Evolutionary conservation across 805 yeast species (phyloP).

Genomic region (Allodekkera sacchari): DNA sequence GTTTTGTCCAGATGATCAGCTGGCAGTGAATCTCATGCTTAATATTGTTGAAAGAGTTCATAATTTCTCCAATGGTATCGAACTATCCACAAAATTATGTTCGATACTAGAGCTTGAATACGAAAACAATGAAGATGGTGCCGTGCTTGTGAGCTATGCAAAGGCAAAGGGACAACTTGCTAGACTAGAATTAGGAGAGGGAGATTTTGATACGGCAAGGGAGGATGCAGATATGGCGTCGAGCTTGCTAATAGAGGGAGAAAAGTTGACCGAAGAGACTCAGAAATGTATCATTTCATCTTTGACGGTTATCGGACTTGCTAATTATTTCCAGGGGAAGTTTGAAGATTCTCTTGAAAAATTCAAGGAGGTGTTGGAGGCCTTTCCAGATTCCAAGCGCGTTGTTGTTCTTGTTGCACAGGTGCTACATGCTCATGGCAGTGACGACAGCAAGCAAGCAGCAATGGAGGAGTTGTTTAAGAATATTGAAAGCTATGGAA

Average conservation of each 20-base stretch:
- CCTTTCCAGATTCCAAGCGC: constrained; percentile 50
- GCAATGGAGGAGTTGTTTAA: constrained; percentile 77
- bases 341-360: constrained; percentile 61
- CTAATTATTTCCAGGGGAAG: constrained; percentile 53
- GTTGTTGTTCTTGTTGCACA: constrained; percentile 72
- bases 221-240: constrained; percentile 51
- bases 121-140: constrained; percentile 10
- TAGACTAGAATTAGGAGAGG: constrained; percentile 57
- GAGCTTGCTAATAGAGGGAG: constrained; percentile 37
- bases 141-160: constrained; percentile 41
- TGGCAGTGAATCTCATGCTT: constrained; percentile 49
- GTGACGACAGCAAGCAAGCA: constrained; percentile 69
- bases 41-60: constrained; percentile 62
- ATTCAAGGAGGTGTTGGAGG: constrained; percentile 53
- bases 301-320: constrained; percentile 63
- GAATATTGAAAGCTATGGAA: constrained; percentile 54
- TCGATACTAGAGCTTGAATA: constrained; percentile 24
- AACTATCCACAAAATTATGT: constrained; percentile 39
- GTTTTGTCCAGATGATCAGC: constrained; percentile 47
- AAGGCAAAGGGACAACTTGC: constrained; percentile 62
- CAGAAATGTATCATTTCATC: constrained; percentile 42
- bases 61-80: constrained; percentile 46
- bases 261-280: constrained; percentile 25
- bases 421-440: constrained; percentile 67
- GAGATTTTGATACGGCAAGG: constrained; percentile 48